Evolutionary conservation across 257 asterid genomes (phyloP).

Genomic region (Echites panduratus): DNA sequence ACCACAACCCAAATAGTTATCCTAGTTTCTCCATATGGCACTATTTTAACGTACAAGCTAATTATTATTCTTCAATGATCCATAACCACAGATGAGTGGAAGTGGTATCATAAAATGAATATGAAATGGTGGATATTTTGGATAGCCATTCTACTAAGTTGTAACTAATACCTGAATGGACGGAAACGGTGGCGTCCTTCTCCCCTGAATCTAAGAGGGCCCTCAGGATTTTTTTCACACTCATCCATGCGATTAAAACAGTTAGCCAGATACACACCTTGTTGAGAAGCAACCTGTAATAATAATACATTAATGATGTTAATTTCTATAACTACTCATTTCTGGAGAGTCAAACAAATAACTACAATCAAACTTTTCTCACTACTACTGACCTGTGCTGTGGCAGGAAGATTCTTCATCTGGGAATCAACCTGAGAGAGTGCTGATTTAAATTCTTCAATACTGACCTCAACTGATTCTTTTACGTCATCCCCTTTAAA

Average conservation of each 20-base stretch:
- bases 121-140: neutral
- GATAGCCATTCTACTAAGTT: conserved; percentile 9
- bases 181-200: conserved; percentile 93
- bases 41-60: neutral
- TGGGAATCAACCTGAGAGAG: conserved; percentile 86
- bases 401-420: conserved; percentile 96
- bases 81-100: neutral
- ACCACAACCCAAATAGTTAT: neutral
- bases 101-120: neutral
- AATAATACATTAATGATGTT: conserved; percentile 18
- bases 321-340: neutral
- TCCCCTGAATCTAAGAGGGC: conserved; percentile 91
- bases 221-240: conserved; percentile 80
- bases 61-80: neutral
- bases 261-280: conserved; percentile 88
- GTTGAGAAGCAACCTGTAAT: conserved; percentile 90
- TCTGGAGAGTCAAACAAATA: neutral
- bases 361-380: neutral
- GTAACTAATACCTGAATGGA: conserved; percentile 68
- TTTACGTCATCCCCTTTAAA: conserved; percentile 49
- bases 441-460: conserved; percentile 78
- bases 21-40: neutral
- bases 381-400: conserved; percentile 67
- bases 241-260: conserved; percentile 92
- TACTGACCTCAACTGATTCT: conserved; percentile 66